Percentiles rank a stretch among this genome's conserved stretches.
Conservation (phyloP, 176 grass and related monocot species). For the Chrysopogon serrulatus region DNA sequence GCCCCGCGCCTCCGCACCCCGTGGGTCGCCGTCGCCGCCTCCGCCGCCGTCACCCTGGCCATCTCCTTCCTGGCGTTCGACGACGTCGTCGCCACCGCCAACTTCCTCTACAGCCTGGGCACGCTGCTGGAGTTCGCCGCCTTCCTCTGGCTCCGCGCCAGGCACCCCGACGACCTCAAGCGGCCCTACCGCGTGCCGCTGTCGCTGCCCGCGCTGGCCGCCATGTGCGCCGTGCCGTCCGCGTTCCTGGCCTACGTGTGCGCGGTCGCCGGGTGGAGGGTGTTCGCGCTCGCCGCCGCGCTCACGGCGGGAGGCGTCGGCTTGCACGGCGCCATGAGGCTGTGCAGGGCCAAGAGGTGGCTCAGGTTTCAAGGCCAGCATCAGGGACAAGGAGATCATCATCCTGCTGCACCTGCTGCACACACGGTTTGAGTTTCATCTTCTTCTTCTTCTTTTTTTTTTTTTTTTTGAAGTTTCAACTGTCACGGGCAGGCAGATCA, state of each 20-base stretch:
- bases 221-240: slow-evolving; percentile 30
- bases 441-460: too few species aligned
- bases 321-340: slow-evolving; percentile 24
- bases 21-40: slow-evolving; percentile 34
- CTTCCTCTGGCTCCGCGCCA: slow-evolving; percentile 40
- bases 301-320: slow-evolving; percentile 24
- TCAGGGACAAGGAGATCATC: background rate
- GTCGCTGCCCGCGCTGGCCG: slow-evolving; percentile 7
- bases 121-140: slow-evolving; percentile 54
- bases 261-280: slow-evolving; percentile 15
- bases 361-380: background rate
- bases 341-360: slow-evolving; percentile 35
- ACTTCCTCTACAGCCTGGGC: slow-evolving; percentile 54
- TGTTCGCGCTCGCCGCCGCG: background rate
- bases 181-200: slow-evolving; percentile 51
- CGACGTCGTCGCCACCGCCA: slow-evolving; percentile 46
- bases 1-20: slow-evolving; percentile 22
- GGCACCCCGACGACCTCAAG: background rate
- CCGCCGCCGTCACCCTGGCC: slow-evolving; percentile 16
- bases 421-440: background rate
- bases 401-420: background rate
- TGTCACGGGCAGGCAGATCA: background rate
- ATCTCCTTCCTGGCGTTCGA: slow-evolving; percentile 50
- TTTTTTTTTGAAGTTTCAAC: background rate
- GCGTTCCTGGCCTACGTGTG: slow-evolving; percentile 25